Evolutionary conservation across 192 early-diverging fungal species (phyloP).

Genomic region (Umbelopsis sp.): DNA sequence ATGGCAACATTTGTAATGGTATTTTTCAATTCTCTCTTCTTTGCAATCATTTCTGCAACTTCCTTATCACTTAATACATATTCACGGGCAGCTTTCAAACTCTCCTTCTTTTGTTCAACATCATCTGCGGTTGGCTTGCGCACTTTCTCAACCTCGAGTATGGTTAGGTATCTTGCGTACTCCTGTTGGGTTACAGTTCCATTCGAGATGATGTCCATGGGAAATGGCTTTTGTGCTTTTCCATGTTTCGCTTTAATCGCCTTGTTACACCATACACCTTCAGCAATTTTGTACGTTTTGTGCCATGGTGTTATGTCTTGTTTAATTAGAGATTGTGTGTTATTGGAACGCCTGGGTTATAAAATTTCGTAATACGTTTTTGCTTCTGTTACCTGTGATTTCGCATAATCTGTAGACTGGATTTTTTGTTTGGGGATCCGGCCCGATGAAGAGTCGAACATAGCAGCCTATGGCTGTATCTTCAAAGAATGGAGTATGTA

Average conservation of each 20-base stretch:
- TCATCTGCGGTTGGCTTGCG: slow-evolving; percentile 50
- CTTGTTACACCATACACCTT: slow-evolving; percentile 65
- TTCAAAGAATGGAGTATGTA: slow-evolving; percentile 72
- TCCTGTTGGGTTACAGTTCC: slow-evolving; percentile 64
- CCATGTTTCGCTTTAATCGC: slow-evolving; percentile 71
- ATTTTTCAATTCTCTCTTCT: slow-evolving; percentile 52
- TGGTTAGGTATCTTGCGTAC: slow-evolving; percentile 56
- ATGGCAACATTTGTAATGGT: slow-evolving; percentile 40
- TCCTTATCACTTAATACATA: slow-evolving; percentile 68
- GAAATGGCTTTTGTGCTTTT: slow-evolving; percentile 64
- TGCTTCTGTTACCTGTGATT: slow-evolving; percentile 38
- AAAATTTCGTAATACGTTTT: not conserved
- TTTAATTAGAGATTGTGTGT: not conserved
- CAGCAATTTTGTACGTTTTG: slow-evolving; percentile 59
- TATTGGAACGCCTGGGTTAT: not conserved
- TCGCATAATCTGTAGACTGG: slow-evolving; percentile 65
- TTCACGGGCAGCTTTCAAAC: slow-evolving; percentile 55
- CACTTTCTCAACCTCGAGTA: slow-evolving; percentile 51
- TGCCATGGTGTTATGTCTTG: slow-evolving; percentile 43
- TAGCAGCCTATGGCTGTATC: slow-evolving; percentile 63
- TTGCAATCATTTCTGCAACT: slow-evolving; percentile 63
- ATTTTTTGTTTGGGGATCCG: slow-evolving; percentile 51
- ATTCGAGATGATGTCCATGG: slow-evolving; percentile 83
- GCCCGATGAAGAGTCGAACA: slow-evolving; percentile 67
- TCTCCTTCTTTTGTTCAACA: slow-evolving; percentile 57